A percentile compares a stretch with the other conserved stretches of the same genome.
phyloP scores from a whole-genome alignment of 2,329 filamentous ascomycete genomes.

The Phialophora expanda region DNA sequence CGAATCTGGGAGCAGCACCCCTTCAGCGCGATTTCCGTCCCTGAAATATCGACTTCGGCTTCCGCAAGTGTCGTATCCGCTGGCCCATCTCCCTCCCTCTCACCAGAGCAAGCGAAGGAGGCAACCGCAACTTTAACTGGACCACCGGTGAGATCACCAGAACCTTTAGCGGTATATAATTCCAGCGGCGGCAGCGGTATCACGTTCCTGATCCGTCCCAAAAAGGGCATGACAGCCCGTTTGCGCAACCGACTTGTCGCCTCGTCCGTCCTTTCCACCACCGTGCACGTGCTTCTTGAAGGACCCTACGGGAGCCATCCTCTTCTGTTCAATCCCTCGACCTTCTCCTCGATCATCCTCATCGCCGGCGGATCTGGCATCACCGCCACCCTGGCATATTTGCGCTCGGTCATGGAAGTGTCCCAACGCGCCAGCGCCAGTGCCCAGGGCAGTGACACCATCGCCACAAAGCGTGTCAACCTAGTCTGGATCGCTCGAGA shows the following conservation, averaged over 20 bases:
- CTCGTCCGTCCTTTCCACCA: not conserved
- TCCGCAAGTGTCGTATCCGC: not conserved
- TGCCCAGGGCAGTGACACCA: not conserved
- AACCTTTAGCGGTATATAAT: not conserved
- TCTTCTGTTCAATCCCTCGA: not conserved
- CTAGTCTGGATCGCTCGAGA: constrained; percentile 1
- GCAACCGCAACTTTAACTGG: not conserved
- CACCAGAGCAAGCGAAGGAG: not conserved
- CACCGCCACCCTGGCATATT: not conserved
- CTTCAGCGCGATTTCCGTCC: not conserved
- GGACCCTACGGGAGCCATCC: constrained; percentile 2
- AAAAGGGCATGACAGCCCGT: constrained; percentile 1
- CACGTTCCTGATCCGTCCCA: constrained; percentile 2
- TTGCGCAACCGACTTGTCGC: not conserved
- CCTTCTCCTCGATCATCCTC: not conserved
- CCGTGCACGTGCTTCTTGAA: not conserved
- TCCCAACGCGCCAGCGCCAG: not conserved
- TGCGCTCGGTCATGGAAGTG: not conserved
- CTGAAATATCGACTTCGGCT: too few species aligned
- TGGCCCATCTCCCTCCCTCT: not conserved
- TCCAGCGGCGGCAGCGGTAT: not conserved
- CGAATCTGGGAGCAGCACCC: constrained; percentile 5
- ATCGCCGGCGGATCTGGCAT: not conserved
- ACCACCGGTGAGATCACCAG: not conserved
- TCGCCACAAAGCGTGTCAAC: not conserved